Conservation (phyloP, 108 stramenopile genomes). For the Phaeodactylum tricornutum region DNA sequence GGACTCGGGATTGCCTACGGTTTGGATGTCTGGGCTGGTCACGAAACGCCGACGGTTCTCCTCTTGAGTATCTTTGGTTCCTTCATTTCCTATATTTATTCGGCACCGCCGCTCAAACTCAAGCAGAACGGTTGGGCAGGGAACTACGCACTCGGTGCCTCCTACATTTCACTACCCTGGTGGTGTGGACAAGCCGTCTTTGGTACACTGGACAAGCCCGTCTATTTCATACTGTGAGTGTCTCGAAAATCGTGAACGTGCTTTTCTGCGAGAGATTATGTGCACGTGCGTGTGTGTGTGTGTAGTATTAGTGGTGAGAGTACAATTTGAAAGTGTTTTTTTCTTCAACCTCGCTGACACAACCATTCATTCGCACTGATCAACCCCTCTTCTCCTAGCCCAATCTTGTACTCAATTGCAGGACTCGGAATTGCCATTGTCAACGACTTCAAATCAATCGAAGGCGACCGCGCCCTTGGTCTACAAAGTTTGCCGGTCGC, state of each 20-base stretch:
- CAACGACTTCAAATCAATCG: slow-evolving; percentile 96
- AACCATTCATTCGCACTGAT: not conserved
- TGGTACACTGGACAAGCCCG: slow-evolving; percentile 75
- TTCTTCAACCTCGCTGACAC: not conserved
- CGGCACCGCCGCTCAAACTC: slow-evolving; percentile 90
- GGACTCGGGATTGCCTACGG: slow-evolving; percentile 87
- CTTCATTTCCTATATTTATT: slow-evolving; percentile 95
- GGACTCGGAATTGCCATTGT: slow-evolving; percentile 94
- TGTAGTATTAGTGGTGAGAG: not conserved
- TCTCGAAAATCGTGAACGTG: not conserved
- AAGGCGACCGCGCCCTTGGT: slow-evolving; percentile 88
- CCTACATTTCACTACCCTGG: slow-evolving; percentile 96
- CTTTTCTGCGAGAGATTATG: too few relatives aligned
- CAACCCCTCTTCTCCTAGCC: slow-evolving; percentile 16
- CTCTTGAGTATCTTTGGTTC: slow-evolving; percentile 80
- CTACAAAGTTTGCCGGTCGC: slow-evolving; percentile 90
- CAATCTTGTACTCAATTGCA: slow-evolving; percentile 88
- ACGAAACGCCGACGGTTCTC: slow-evolving; percentile 79
- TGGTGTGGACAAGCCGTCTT: slow-evolving; percentile 97
- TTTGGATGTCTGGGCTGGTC: slow-evolving; percentile 87
- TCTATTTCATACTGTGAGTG: slow-evolving; percentile 82
- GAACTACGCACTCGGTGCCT: slow-evolving; percentile 90
- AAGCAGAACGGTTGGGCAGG: slow-evolving; percentile 96
- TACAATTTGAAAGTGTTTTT: not conserved
- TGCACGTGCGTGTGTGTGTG: not conserved